Base-by-base conservation (phyloP, 768 basidiomycete species). In the Mycena haematopus region DNA sequence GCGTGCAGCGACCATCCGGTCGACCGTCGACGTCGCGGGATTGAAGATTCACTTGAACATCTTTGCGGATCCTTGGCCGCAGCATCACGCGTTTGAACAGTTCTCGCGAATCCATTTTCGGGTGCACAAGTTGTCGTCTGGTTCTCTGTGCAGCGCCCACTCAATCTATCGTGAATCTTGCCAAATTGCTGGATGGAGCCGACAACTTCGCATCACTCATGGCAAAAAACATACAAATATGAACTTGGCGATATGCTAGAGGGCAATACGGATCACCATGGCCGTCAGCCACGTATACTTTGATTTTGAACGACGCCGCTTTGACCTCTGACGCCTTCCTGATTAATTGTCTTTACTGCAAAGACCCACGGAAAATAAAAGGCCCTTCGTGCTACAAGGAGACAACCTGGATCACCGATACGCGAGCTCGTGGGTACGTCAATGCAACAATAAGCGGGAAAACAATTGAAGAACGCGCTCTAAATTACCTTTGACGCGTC, bases 331-430 rank as follows among this genome's bases (percentile, higher is more conserved):
- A 10, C 53, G 25, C 53, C 58, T 27, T n/a, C n/a, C 45, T 61
- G 53, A 61, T 61, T 61, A 44, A 61, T 61, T 61, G 53, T 21
- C n/a, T 42, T 42, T 42, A 6, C 17, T 19, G 40, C 40, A 19
- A 42, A 42, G 4, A 42, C 40, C 14, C n/a, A 45, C 22, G 3
- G 9, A 9, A 45, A 45, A 21, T 14, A 24, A 11, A 45, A 45
- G 44, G 11, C 22, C n/a, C 21, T 11, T 17, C 25, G 42, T 31
- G 25, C 4, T n/a, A 47, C 11, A 35, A 24, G 4, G 46, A 50
- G 50, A 52, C 52, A 45, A 21, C 38, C 40, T 60, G 11, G 35
- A 60, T 54, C 59, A 42, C 36, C 46, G 46, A 54, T 35, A 47
- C 59, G 45, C 52, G 36, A 33, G 38, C 24, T 42, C 22, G 9